Evolutionary conservation across 495 filamentous ascomycete species (phyloP), one percentile per base, ranked within the genome.

Genomic region (Cairneyella variabilis): DNA sequence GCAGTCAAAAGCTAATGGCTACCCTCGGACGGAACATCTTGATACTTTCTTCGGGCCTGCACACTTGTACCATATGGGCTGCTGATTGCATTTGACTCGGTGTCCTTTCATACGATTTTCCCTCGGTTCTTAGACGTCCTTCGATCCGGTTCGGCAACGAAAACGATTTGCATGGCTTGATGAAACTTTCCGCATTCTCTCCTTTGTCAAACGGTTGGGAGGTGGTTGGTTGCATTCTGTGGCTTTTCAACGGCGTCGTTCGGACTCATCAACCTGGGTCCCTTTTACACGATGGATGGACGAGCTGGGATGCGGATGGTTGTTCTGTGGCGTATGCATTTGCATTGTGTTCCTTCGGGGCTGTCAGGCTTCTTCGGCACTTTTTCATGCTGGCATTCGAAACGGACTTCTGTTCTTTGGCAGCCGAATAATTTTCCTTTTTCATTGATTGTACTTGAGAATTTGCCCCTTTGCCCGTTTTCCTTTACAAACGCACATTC

Each of bases 141-240:
- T 53, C 48, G 50, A 27, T 56, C 38, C 25, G 18, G 45, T 61
- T 63, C 50, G 56, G 53, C 56, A 59, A 57, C 53, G 56, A 57
- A 59, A 57, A 63, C 36, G 60, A 59, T 60, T 63, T 53, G 60
- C 60, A 63, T 57, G 60, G 56, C 60, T 63, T 63, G 49, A 63
- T 57, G 60, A 63, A 49, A 48, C 48, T 57, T 51, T 58, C 42
- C 27, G 36, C 49, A 21, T 62, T 52, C 55, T 62, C 44, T 58
- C 30, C 42, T 53, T 56, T 54, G 44, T 43, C 18, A 46, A 36
- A 30, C 10, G 41, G 48, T 44, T 32, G 37, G 25, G 37, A 28
- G 42, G 53, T 39, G 41, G 48, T 48, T 18, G 48, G 60, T 36
- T 56, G 48, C 52, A 54, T 59, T 52, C 27, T 40, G 17, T 32